Evolutionary conservation across 2,329 filamentous ascomycete genomes (phyloP).

Genomic region (Alternaria arbusti): DNA sequence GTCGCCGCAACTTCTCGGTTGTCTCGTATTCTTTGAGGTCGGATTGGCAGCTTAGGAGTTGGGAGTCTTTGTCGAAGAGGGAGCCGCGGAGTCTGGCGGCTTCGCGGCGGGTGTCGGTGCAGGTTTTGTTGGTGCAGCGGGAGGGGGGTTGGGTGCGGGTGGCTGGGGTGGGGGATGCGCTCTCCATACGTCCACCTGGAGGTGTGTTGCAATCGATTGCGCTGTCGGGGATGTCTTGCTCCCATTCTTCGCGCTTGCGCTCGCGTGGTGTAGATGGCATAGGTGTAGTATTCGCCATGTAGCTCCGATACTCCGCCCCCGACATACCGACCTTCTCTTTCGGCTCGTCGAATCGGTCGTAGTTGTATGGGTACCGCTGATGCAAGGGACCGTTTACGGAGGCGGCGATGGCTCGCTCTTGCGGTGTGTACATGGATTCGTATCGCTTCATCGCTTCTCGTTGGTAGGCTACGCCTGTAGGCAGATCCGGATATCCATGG

Average conservation of each 20-base stretch:
- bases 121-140: background rate
- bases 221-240: background rate
- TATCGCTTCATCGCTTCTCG: slow-evolving; percentile 3
- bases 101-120: background rate
- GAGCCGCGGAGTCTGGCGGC: background rate
- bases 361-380: slow-evolving; percentile 5
- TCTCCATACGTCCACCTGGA: background rate
- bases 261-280: background rate
- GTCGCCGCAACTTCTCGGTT: background rate
- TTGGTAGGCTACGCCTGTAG: slow-evolving; percentile 2
- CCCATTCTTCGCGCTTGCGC: background rate
- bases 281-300: background rate
- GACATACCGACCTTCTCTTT: slow-evolving; percentile 1
- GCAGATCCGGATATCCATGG: background rate
- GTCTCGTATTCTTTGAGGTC: background rate
- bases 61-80: slow-evolving; percentile 1
- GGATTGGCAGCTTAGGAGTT: background rate
- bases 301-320: background rate
- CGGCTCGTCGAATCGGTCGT: background rate
- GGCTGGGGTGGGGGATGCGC: background rate
- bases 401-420: background rate
- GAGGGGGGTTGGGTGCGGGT: background rate
- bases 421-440: background rate
- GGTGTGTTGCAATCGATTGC: background rate
- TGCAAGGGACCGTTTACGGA: slow-evolving; percentile 1